These are phyloP conservation scores for Penicillium steckii DNA, from an alignment of 495 filamentous ascomycete species.

Conservation along the genomic window DNA sequence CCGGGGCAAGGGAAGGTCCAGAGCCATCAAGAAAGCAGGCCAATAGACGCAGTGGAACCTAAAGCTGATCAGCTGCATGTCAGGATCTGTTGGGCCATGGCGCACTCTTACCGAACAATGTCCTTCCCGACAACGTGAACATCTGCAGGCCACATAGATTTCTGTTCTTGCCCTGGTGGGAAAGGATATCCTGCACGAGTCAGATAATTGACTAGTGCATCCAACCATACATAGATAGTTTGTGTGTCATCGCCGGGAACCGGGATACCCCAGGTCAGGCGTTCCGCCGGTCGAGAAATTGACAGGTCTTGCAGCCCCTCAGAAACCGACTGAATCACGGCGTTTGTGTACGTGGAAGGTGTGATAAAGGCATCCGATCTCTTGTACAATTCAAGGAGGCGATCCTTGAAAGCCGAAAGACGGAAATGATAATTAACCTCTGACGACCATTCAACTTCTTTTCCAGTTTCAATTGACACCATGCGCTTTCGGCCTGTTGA, in stretches of 20 bases:
- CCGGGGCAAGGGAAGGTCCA: slow-evolving; percentile 79
- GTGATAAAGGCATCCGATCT: slow-evolving; percentile 69
- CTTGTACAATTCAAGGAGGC: slow-evolving; percentile 74
- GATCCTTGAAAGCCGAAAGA: slow-evolving; percentile 73
- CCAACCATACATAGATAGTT: slow-evolving; percentile 98
- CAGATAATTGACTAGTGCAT: slow-evolving; percentile 91
- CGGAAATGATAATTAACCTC: slow-evolving; percentile 95
- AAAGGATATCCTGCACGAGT: slow-evolving; percentile 82
- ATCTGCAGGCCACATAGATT: slow-evolving; percentile 83
- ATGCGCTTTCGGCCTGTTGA: slow-evolving; percentile 77
- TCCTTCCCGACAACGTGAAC: slow-evolving; percentile 94
- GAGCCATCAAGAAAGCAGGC: slow-evolving; percentile 91
- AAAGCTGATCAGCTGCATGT: slow-evolving; percentile 15
- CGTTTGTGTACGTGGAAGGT: slow-evolving; percentile 62
- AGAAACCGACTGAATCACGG: slow-evolving; percentile 66
- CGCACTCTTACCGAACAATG: slow-evolving; percentile 64
- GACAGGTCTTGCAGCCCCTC: slow-evolving; percentile 80
- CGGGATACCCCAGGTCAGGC: slow-evolving; percentile 85
- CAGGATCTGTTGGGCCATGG: slow-evolving; percentile 1
- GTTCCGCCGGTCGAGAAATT: slow-evolving; percentile 75
- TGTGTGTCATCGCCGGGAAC: slow-evolving; percentile 82
- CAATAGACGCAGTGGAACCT: slow-evolving; percentile 96
- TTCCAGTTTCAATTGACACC: slow-evolving; percentile 84
- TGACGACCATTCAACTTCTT: slow-evolving; percentile 91
- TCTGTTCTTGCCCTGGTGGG: slow-evolving; percentile 62